These are phyloP conservation scores for Hymenoscyphus infarciens DNA, from an alignment of 2,329 filamentous ascomycete species.

Conservation along the genomic window DNA sequence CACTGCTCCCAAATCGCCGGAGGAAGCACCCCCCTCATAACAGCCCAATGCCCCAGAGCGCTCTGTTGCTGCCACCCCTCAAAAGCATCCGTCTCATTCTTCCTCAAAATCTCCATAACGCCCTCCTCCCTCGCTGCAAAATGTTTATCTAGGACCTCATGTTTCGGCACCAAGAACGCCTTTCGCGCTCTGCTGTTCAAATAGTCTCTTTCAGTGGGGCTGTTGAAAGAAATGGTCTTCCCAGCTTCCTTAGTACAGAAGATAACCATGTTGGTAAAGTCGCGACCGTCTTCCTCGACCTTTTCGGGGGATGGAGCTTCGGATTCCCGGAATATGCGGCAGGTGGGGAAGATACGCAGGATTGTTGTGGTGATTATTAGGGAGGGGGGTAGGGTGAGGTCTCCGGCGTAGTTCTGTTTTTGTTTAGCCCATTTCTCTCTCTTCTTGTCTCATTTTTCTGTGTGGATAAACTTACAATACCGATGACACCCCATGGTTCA, in stretches of 20 bases:
- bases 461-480: constrained; percentile 62
- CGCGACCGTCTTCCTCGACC: constrained; percentile 48
- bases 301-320: constrained; percentile 46
- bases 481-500: constrained; percentile 75
- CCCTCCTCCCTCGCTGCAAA: constrained; percentile 32
- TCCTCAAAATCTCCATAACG: constrained; percentile 52
- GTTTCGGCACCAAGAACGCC: constrained; percentile 66
- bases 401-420: constrained; percentile 84
- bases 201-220: constrained; percentile 61
- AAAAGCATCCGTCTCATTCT: constrained; percentile 63
- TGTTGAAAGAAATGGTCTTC: constrained; percentile 58
- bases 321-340: constrained; percentile 84
- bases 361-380: constrained; percentile 81
- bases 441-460: constrained; percentile 11
- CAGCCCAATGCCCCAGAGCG: constrained; percentile 80
- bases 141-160: constrained; percentile 54
- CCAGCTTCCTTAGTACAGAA: constrained; percentile 59
- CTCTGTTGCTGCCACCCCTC: constrained; percentile 69
- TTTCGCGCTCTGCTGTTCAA: constrained; percentile 67
- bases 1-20: constrained; percentile 80
- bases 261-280: constrained; percentile 95
- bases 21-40: constrained; percentile 86
- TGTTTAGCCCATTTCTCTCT: not conserved
- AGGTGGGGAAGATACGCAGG: constrained; percentile 76
- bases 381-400: constrained; percentile 73